A percentile compares a stretch with the other conserved stretches of the same genome.
phyloP scores from a whole-genome alignment of 2,329 filamentous ascomycete genomes.

The Westerdykella aurantiaca region DNA sequence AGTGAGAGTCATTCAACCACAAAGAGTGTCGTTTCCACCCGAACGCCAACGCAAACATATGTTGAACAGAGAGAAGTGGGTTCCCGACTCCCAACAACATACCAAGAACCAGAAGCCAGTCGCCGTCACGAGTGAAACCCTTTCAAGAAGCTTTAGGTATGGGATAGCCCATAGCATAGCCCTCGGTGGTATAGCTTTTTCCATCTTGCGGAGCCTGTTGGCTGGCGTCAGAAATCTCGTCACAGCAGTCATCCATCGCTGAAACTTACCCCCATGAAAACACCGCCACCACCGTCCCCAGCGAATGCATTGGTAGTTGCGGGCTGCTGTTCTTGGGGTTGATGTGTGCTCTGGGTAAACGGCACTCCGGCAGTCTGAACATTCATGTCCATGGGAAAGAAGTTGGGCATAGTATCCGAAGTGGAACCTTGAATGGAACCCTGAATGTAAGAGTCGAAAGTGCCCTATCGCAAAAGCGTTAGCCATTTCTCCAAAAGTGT shows the following conservation, averaged over 20 bases:
- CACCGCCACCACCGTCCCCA: constrained; percentile 12
- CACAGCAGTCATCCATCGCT: constrained; percentile 1
- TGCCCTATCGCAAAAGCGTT: constrained; percentile 46
- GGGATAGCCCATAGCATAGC: constrained; percentile 26
- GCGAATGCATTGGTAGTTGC: constrained; percentile 25
- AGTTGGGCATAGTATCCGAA: constrained; percentile 37
- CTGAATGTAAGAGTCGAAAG: constrained; percentile 58
- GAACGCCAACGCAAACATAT: too few species aligned
- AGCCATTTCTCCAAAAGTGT: constrained; percentile 4
- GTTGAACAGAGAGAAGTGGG: too few species aligned
- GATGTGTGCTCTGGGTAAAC: constrained; percentile 11
- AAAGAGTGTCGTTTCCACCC: too few species aligned
- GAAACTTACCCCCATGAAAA: constrained; percentile 38
- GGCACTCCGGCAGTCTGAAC: constrained; percentile 20
- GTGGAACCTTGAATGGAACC: constrained; percentile 49
- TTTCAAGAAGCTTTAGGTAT: constrained; percentile 16
- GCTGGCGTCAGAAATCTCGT: constrained; percentile 5
- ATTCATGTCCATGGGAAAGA: constrained; percentile 41
- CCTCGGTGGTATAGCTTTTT: constrained; percentile 19
- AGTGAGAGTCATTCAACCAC: too few species aligned
- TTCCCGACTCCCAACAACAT: too few species aligned
- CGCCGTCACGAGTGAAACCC: background rate
- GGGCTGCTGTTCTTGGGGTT: constrained; percentile 12
- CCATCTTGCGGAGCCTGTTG: constrained; percentile 17
- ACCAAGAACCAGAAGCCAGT: too few species aligned